These are phyloP conservation scores for Candida lessepsii DNA, from an alignment of 805 yeast species.

Conservation along the genomic window DNA sequence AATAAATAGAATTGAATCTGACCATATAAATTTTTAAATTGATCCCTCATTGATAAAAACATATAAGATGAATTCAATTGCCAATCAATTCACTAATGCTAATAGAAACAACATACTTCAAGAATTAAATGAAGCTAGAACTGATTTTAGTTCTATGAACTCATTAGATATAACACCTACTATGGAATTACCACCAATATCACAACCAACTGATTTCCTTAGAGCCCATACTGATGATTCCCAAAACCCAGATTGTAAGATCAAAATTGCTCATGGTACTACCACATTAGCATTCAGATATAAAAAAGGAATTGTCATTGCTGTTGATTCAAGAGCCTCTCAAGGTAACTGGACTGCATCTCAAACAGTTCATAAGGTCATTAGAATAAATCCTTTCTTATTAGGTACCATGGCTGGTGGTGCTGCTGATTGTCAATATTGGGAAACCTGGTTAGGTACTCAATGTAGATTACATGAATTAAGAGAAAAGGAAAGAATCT, in stretches of 20 bases:
- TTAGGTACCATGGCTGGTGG: slow-evolving; percentile 99
- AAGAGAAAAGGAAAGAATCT: slow-evolving; percentile 89
- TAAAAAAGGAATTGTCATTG: slow-evolving; percentile 92
- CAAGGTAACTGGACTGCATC: slow-evolving; percentile 98
- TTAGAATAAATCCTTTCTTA: slow-evolving; percentile 91
- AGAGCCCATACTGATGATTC: slow-evolving; percentile 99
- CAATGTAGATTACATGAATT: slow-evolving; percentile 95
- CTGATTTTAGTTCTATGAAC: slow-evolving; percentile 1
- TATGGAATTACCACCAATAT: slow-evolving; percentile 75
- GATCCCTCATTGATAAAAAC: no score
- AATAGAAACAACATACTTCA: slow-evolving; percentile 24
- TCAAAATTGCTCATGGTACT: slow-evolving; percentile 98
- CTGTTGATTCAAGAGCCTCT: slow-evolving; percentile 97
- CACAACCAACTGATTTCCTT: slow-evolving; percentile 86
- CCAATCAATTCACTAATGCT: slow-evolving; percentile 35
- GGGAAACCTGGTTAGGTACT: slow-evolving; percentile 99
- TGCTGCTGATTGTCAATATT: slow-evolving; percentile 98
- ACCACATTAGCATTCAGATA: slow-evolving; percentile 96
- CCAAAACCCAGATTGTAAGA: slow-evolving; percentile 86
- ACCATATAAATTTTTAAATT: no score
- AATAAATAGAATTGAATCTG: no score
- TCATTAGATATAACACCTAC: slow-evolving; percentile 52
- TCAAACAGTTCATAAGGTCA: slow-evolving; percentile 95
- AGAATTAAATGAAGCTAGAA: slow-evolving; percentile 29
- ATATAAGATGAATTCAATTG: slow-evolving; percentile 36